Evolutionary conservation across 257 asterid genomes (phyloP).

Genomic region (Solanum ahanhuiri): DNA sequence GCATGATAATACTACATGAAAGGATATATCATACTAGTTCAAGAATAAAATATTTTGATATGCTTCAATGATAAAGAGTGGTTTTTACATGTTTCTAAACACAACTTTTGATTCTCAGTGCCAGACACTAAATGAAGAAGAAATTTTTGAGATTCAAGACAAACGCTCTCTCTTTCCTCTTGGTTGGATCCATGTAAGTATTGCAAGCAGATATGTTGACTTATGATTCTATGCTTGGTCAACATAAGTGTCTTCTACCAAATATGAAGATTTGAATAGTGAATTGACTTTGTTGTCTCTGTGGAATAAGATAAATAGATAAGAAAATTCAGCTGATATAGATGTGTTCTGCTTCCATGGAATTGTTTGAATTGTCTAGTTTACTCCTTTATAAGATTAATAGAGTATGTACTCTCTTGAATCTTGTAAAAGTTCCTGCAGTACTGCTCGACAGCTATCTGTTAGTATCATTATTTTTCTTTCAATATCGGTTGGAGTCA

Average conservation of each 20-base stretch:
- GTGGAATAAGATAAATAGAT: background rate
- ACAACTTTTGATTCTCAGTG: constrained; percentile 42
- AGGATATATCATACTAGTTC: background rate
- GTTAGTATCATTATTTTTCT: background rate
- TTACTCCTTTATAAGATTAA: background rate
- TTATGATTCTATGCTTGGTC: background rate
- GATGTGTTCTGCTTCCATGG: background rate
- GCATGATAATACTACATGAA: background rate
- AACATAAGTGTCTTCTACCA: background rate
- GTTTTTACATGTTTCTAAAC: background rate
- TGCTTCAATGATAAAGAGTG: background rate
- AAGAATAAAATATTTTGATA: background rate
- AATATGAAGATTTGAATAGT: background rate
- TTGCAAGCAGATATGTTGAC: constrained; percentile 8
- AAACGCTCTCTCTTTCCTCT: constrained; percentile 71
- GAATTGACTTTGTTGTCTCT: background rate
- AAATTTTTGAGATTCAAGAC: constrained; percentile 80
- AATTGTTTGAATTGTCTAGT: background rate
- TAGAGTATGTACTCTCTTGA: background rate
- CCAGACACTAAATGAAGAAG: constrained; percentile 91
- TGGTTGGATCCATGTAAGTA: constrained; percentile 98
- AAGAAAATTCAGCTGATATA: background rate
- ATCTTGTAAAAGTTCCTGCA: background rate
- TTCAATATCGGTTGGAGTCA: background rate
- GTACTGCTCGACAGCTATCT: background rate